A percentile compares a stretch with the other conserved stretches of the same genome.
phyloP scores from a whole-genome alignment of 768 basidiomycete species.

The Mycena polygramma region DNA sequence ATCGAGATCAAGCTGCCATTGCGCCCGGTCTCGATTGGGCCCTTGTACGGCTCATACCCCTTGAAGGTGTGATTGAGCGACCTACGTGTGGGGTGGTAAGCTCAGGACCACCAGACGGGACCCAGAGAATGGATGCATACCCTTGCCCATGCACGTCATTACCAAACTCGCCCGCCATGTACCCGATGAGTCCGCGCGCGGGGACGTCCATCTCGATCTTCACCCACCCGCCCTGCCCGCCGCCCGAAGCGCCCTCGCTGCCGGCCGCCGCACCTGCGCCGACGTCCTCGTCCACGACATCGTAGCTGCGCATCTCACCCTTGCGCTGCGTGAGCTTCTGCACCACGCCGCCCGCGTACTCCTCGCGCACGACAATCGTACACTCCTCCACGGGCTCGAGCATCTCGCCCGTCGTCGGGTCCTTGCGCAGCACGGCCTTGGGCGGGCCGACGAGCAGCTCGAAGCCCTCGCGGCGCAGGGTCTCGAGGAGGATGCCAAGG shows the following conservation, averaged over 20 bases:
- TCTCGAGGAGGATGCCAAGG: constrained; percentile 65
- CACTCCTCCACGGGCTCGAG: constrained; percentile 64
- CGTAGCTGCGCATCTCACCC: constrained; percentile 62
- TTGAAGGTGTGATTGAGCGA: constrained; percentile 69
- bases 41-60: constrained; percentile 59
- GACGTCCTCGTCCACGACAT: constrained; percentile 55
- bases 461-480: constrained; percentile 62
- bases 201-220: constrained; percentile 63
- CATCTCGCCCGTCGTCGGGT: constrained; percentile 53
- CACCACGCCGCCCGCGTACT: constrained; percentile 61
- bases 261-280: constrained; percentile 32
- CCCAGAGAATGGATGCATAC: constrained; percentile 35
- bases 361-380: constrained; percentile 59
- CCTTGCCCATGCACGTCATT: constrained; percentile 66
- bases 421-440: constrained; percentile 63
- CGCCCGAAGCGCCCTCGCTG: constrained; percentile 23
- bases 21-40: constrained; percentile 60
- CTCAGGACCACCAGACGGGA: constrained; percentile 1
- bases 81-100: constrained; percentile 34
- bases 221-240: constrained; percentile 51
- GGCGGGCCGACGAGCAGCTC: constrained; percentile 62
- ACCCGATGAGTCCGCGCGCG: constrained; percentile 62
- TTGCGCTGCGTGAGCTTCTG: constrained; percentile 66
- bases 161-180: constrained; percentile 66
- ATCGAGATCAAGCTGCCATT: constrained; percentile 64